Base-by-base conservation (phyloP, 352 stramenopile genomes). In the Globisporangium polare region DNA sequence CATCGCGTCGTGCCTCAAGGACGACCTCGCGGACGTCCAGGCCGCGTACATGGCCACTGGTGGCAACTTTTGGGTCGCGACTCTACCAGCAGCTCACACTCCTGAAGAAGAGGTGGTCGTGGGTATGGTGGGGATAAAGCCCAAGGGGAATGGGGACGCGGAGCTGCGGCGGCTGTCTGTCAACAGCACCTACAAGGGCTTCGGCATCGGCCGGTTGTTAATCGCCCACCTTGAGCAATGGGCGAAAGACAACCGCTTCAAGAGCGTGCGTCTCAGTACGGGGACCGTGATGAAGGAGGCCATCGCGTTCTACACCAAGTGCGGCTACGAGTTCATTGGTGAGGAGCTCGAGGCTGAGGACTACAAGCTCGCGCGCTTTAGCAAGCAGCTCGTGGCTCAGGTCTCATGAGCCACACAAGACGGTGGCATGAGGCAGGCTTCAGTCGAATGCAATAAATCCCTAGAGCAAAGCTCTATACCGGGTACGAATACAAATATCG, bases 21-120 rank as follows among this genome's bases (percentile, higher is more conserved):
- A 47, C 41, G 73, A 82, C 33, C 49, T 82, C 31, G 61, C 66
- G 2, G 68, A 79, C 41, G 63, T 82, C 22, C 50, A 74, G 4
- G 62, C 46, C 18, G 41, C 42, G 3, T 77, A 79, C 31, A 43
- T 69, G 31, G 43, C 45, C 8, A 10, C 13, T 1, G 71, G 73
- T 3, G 73, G 71, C 18, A 65, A 77, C 51, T 79, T 75, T 42
- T 82, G 66, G 66, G 68, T 79, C 20, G 68, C 69, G 9, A 70
- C 68, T 4, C 24, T 57, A 5, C 26, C 26, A 52, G 13, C 31
- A 26, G 15, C 27, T 9, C 6, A n/a, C 8, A 22, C 29, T 26
- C 2, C 6, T 5, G 27, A 45, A 0, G 22, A 47, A 3, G 27
- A 65, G 20, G 29, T 54, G 15, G 31, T 68, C 24, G 57, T 68